These are phyloP conservation scores for Asterella californica DNA, from an alignment of 225 moss, liverwort and hornwort species.

Conservation along the genomic window DNA sequence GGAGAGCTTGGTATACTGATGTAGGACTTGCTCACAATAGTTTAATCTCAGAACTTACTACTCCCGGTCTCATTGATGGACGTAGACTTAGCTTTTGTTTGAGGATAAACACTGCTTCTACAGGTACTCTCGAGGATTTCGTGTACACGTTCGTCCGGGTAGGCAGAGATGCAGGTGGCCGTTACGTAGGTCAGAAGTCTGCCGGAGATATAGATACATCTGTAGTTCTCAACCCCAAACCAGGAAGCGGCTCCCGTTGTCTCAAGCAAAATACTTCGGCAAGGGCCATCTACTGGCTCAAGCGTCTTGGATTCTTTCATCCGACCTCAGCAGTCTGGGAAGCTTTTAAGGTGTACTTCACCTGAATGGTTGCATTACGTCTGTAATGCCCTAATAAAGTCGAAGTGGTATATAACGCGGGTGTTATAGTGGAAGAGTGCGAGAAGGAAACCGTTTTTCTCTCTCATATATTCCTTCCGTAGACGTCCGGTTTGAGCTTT, in stretches of 20 bases:
- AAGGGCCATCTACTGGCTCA: neutral
- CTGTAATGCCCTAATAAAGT: constrained; percentile 9
- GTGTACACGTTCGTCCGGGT: no score
- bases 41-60: neutral
- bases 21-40: neutral
- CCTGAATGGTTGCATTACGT: neutral
- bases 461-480: no score
- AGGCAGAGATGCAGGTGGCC: no score
- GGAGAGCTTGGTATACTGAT: neutral
- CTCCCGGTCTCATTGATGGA: constrained; percentile 2
- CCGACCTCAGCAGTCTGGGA: neutral
- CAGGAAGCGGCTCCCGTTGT: no score
- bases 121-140: no score
- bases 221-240: no score
- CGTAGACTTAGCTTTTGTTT: neutral
- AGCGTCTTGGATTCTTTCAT: neutral
- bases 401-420: constrained; percentile 1
- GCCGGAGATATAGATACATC: no score
- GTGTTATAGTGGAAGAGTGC: neutral
- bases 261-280: no score
- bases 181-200: no score
- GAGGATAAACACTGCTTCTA: no score
- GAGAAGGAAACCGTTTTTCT: no score
- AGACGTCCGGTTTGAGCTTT: no score
- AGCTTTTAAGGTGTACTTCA: neutral